Conservation (phyloP, 2,329 filamentous ascomycete species). For the Nakataea oryzae region DNA sequence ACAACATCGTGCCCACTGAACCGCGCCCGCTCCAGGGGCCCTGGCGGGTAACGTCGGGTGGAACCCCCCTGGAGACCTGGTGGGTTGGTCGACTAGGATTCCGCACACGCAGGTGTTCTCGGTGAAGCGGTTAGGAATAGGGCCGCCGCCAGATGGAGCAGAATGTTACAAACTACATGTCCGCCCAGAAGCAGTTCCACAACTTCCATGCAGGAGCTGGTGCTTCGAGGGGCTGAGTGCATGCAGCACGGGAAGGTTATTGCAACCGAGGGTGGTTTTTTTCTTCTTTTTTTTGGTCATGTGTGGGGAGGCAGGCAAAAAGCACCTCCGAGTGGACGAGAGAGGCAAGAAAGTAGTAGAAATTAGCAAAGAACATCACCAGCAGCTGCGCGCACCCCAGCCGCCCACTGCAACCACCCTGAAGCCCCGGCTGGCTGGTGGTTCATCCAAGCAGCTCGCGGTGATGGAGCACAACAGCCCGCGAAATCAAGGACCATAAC, state of each 20-base stretch:
- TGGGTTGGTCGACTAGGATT: background rate
- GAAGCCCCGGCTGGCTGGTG: too few relatives aligned
- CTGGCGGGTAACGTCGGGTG: background rate
- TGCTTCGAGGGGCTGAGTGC: too few relatives aligned
- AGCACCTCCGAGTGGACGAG: background rate
- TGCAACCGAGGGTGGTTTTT: background rate
- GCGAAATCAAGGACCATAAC: background rate
- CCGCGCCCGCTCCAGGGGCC: too few relatives aligned
- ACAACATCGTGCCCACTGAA: background rate
- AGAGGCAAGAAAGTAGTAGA: background rate
- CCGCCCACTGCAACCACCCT: too few relatives aligned
- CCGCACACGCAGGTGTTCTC: background rate
- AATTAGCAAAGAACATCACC: background rate
- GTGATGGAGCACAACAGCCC: background rate
- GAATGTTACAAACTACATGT: background rate
- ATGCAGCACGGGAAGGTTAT: background rate
- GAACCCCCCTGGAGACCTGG: background rate
- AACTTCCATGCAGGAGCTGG: background rate
- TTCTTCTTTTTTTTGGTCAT: too few relatives aligned
- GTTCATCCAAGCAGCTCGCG: background rate
- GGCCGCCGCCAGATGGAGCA: too few relatives aligned
- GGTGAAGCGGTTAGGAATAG: background rate
- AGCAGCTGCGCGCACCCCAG: too few relatives aligned
- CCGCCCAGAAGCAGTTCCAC: background rate
- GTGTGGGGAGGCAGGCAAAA: background rate